Conservation (phyloP, 352 stramenopile genomes). For the Blastocystis sp. region DNA sequence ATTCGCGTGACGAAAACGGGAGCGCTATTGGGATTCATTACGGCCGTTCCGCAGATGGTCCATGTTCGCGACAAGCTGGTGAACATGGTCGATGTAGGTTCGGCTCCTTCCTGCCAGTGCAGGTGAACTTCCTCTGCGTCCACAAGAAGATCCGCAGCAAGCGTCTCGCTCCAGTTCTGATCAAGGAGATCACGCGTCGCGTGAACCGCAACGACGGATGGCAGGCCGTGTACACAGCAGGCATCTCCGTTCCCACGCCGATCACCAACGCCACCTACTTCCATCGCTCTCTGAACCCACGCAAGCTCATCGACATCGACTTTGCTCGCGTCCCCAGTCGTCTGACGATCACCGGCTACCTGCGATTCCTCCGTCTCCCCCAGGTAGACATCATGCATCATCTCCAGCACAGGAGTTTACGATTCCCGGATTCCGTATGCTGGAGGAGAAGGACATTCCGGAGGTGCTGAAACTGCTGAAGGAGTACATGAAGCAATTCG, state of each 20-base stretch:
- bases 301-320: slow-evolving; percentile 92
- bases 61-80: slow-evolving; percentile 60
- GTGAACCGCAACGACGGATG: slow-evolving; percentile 78
- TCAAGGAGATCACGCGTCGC: slow-evolving; percentile 96
- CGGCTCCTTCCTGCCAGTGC: slow-evolving; percentile 65
- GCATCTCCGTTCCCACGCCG: slow-evolving; percentile 85
- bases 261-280: slow-evolving; percentile 78
- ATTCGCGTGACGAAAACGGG: slow-evolving; percentile 76
- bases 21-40: slow-evolving; percentile 93
- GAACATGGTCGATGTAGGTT: slow-evolving; percentile 63
- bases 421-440: slow-evolving; percentile 63
- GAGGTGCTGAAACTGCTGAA: slow-evolving; percentile 67
- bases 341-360: slow-evolving; percentile 84
- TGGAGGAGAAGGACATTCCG: slow-evolving; percentile 67
- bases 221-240: slow-evolving; percentile 89
- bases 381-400: not conserved
- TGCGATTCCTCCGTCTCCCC: slow-evolving; percentile 78
- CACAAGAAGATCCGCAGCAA: slow-evolving; percentile 92
- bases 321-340: slow-evolving; percentile 80
- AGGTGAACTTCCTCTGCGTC: slow-evolving; percentile 99
- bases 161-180: slow-evolving; percentile 88
- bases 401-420: slow-evolving; percentile 56
- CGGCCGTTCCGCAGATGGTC: slow-evolving; percentile 76
- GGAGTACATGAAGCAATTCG: slow-evolving; percentile 73
- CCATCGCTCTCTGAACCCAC: slow-evolving; percentile 88